Conservation (phyloP, 2,329 filamentous ascomycete genomes). For the Calonectria pseudoturangicola region DNA sequence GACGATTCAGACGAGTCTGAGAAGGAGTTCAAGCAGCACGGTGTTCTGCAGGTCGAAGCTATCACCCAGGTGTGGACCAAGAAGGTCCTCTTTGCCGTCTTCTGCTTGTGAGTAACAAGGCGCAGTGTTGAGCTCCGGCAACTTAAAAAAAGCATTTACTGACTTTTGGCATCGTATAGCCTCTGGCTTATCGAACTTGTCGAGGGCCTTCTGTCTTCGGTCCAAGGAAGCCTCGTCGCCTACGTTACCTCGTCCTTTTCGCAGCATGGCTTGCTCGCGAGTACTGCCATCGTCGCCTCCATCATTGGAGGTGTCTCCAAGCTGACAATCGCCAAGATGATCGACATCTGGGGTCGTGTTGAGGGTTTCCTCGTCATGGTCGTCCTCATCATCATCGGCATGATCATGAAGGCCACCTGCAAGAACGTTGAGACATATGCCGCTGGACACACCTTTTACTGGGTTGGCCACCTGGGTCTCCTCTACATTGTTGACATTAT, state of each 20-base stretch:
- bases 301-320: conserved; percentile 62
- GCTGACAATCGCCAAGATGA: conserved; percentile 67
- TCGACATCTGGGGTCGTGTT: conserved; percentile 69
- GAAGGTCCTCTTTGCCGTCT: conserved; percentile 60
- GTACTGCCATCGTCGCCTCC: conserved; percentile 76
- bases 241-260: conserved; percentile 81
- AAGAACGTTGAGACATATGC: conserved; percentile 75
- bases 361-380: conserved; percentile 67
- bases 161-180: conserved; percentile 47
- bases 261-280: conserved; percentile 79
- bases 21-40: conserved; percentile 59
- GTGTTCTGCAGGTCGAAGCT: conserved; percentile 63
- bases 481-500: conserved; percentile 65
- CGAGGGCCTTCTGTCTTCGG: conserved; percentile 60
- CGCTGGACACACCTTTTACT: conserved; percentile 79
- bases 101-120: conserved; percentile 60
- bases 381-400: conserved; percentile 68
- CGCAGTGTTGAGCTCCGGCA: too few species aligned
- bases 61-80: conserved; percentile 62
- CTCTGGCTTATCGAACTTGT: conserved; percentile 64
- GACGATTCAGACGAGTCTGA: conserved; percentile 47
- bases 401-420: conserved; percentile 79
- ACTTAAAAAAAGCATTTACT: too few species aligned
- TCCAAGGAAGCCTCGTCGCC: conserved; percentile 71
- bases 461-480: conserved; percentile 71